phyloP scores from a whole-genome alignment of 352 stramenopile species.

The Globisporangium takayamanum region DNA sequence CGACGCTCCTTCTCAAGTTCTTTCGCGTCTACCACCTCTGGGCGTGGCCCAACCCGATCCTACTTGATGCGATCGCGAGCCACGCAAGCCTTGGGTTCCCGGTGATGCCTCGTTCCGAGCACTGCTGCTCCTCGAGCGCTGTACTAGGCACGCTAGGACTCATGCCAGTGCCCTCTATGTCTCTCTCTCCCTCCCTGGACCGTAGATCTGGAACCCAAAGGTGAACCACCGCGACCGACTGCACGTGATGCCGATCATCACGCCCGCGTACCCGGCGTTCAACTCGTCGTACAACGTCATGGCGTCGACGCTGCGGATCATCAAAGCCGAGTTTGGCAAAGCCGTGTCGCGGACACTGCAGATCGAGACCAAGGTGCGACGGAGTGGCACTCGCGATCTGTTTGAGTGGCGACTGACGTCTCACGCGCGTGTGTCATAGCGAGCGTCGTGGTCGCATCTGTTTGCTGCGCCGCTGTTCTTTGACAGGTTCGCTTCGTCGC shows the following conservation, averaged over 20 bases:
- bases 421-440: slow-evolving; percentile 23
- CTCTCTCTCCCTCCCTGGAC: neutral
- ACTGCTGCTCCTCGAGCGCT: no score
- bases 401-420: neutral
- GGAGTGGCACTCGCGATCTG: neutral
- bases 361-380: slow-evolving; percentile 76
- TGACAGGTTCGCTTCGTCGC: slow-evolving; percentile 42
- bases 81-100: slow-evolving; percentile 46
- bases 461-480: slow-evolving; percentile 69
- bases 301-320: slow-evolving; percentile 83
- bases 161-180: neutral
- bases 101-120: slow-evolving; percentile 27
- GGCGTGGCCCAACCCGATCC: slow-evolving; percentile 94
- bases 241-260: slow-evolving; percentile 99
- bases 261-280: slow-evolving; percentile 95
- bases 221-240: slow-evolving; percentile 73
- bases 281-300: slow-evolving; percentile 98
- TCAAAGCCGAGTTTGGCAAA: slow-evolving; percentile 87
- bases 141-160: no score
- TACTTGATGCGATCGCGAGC: slow-evolving; percentile 64
- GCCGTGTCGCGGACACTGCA: slow-evolving; percentile 54
- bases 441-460: slow-evolving; percentile 71
- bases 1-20: slow-evolving; percentile 90
- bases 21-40: slow-evolving; percentile 95
- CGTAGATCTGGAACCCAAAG: slow-evolving; percentile 87